Base-by-base conservation (phyloP, 768 basidiomycete species). In the Dacryopinax primogenitus region DNA sequence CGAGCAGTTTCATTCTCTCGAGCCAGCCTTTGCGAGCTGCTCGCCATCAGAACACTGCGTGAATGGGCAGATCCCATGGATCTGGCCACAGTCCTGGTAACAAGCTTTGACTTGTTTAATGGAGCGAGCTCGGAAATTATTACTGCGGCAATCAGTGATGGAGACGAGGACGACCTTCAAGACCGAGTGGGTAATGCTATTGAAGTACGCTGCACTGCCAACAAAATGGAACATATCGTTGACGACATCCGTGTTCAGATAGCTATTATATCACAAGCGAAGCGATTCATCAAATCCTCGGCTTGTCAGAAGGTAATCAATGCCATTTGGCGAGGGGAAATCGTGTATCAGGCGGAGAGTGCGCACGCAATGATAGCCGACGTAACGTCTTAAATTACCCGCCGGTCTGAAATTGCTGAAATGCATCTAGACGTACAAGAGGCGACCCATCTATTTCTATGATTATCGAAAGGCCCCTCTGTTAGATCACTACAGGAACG, bases 401-500 rank as follows among this genome's bases (percentile, higher is more conserved):
- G 12, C 30, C 28, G 35, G 44, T 12, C 15, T 15, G n/a, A 6
- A 28, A 36, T 45, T 39, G 66, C 58, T 64, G 36, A 63, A 6
- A 67, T 26, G 18, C 30, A 26, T 32, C 21, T 68, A 94, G 92
- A 93, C 90, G 30, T 97, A 97, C 75, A 96, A 96, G 78, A 83
- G 86, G 61, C 90, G 83, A 28, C 92, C 94, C 12, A 82, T 96
- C 34, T 90, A 93, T 73, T 88, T 95, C 70, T 96, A 97, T 73
- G 92, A 97, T 72, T 64, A 51, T 1, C 87, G 92, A 71, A 90
- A 86, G 73, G 93, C 93, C 0, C 91, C 93, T 18, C 74, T 96
- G n/a, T 82, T 97, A 6, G 92, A 97, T 72, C 93, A 97, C 75
- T 97, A 96, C 72, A 85, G 94, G 90, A 90, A 64, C 33, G 80